Percentiles rank a stretch among this genome's conserved stretches.
Conservation (phyloP, 192 early-diverging fungal species). For the Diversispora eburnea region DNA sequence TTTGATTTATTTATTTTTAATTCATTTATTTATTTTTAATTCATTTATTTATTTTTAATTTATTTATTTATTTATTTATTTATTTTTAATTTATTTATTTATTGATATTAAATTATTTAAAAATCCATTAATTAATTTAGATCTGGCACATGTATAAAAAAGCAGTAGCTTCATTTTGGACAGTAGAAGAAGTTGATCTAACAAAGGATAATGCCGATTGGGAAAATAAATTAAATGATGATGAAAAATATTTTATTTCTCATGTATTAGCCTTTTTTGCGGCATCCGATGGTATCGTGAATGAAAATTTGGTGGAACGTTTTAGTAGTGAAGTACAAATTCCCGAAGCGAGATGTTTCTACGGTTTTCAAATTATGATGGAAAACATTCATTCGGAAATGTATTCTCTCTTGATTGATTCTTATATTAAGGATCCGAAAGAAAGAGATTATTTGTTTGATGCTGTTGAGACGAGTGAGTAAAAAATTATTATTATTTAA, state of each 20-base stretch:
- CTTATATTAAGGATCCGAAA: slow-evolving; percentile 85
- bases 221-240: slow-evolving; percentile 78
- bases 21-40: not conserved
- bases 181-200: slow-evolving; percentile 92
- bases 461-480: slow-evolving; percentile 82
- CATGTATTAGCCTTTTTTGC: slow-evolving; percentile 95
- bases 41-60: not conserved
- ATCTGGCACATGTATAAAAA: slow-evolving; percentile 99
- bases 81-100: slow-evolving; percentile 16
- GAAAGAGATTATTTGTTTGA: slow-evolving; percentile 86
- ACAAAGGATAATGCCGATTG: slow-evolving; percentile 88
- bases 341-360: slow-evolving; percentile 90
- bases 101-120: not conserved
- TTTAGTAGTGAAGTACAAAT: slow-evolving; percentile 92
- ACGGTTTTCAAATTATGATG: slow-evolving; percentile 98
- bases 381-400: slow-evolving; percentile 96
- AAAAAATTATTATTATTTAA: not conserved
- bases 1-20: too few relatives aligned
- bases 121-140: slow-evolving; percentile 29
- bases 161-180: slow-evolving; percentile 96
- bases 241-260: slow-evolving; percentile 90
- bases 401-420: slow-evolving; percentile 93
- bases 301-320: slow-evolving; percentile 89
- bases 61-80: slow-evolving; percentile 10
- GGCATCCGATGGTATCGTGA: slow-evolving; percentile 93